phyloP scores from a whole-genome alignment of 495 filamentous ascomycete species.

The Neurospora sp. region DNA sequence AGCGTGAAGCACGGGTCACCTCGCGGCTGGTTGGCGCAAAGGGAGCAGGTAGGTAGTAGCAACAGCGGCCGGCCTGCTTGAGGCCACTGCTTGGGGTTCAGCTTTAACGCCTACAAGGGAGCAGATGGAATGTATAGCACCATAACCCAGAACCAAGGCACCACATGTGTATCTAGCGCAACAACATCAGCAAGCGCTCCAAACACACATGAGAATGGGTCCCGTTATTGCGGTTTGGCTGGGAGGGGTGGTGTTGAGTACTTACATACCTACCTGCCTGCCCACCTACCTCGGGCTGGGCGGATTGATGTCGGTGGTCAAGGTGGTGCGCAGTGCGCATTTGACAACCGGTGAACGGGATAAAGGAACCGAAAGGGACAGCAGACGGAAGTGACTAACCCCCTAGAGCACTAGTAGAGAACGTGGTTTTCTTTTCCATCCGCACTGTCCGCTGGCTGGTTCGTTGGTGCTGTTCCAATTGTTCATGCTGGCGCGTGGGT shows the following conservation, averaged over 20 bases:
- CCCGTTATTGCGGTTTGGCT: background rate
- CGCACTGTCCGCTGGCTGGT: background rate
- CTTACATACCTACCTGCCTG: background rate
- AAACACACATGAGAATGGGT: background rate
- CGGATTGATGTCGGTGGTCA: background rate
- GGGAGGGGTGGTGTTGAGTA: background rate
- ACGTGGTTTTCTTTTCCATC: background rate
- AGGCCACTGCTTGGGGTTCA: background rate
- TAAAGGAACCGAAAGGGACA: background rate
- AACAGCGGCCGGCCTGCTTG: background rate
- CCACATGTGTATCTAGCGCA: background rate
- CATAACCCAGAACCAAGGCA: background rate
- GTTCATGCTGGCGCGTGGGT: slow-evolving; percentile 2
- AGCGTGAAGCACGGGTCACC: background rate
- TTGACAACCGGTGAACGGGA: background rate
- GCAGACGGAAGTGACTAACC: background rate
- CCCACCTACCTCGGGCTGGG: background rate
- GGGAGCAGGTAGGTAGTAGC: background rate
- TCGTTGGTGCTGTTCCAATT: background rate
- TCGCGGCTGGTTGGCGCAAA: background rate
- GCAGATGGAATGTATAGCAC: background rate
- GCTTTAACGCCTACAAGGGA: background rate
- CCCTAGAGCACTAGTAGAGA: background rate
- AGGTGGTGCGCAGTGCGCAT: background rate
- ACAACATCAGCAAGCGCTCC: background rate